Percentiles rank a stretch among this genome's conserved stretches.
Conservation (phyloP, 768 basidiomycete genomes). For the Leccinum imitatum region DNA sequence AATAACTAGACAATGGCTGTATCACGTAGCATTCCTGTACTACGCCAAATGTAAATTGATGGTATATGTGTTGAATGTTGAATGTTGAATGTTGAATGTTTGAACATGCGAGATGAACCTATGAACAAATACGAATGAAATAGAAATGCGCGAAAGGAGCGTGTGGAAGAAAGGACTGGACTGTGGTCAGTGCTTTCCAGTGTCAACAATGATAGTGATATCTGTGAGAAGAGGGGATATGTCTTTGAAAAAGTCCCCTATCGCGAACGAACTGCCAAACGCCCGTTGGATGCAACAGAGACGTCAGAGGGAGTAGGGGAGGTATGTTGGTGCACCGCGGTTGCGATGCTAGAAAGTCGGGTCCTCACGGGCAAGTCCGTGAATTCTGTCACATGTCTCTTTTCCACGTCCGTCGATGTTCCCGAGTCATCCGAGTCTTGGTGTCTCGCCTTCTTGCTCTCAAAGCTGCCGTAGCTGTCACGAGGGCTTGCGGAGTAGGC, state of each 20-base stretch:
- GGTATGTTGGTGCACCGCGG: conserved; percentile 45
- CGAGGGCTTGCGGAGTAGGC: conserved; percentile 79
- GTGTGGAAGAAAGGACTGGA: conserved; percentile 19
- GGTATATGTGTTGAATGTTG: conserved; percentile 27
- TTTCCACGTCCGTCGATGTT: conserved; percentile 31
- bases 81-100: neutral
- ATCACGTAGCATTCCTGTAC: conserved; percentile 29
- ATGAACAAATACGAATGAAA: conserved; percentile 29
- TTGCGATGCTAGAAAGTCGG: conserved; percentile 56
- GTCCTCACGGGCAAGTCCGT: conserved; percentile 44
- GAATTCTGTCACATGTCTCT: conserved; percentile 32
- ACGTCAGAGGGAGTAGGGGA: conserved; percentile 43
- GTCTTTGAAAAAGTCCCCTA: conserved; percentile 20
- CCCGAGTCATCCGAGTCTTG: conserved; percentile 32
- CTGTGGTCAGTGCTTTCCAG: conserved; percentile 14
- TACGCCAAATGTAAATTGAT: conserved; percentile 17
- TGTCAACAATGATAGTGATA: conserved; percentile 22
- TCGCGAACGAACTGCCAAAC: conserved; percentile 22
- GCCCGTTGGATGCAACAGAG: conserved; percentile 31
- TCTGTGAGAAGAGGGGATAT: conserved; percentile 18
- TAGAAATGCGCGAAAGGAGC: conserved; percentile 17
- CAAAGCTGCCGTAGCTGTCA: conserved; percentile 56
- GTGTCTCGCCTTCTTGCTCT: conserved; percentile 25
- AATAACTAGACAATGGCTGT: conserved; percentile 16
- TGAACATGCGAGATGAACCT: conserved; percentile 19